A percentile compares a stretch with the other conserved stretches of the same genome.
These are phyloP conservation scores for Chlamydomonas sphaeroides DNA, from an alignment of 139 green algal species.

Conservation along the genomic window DNA sequence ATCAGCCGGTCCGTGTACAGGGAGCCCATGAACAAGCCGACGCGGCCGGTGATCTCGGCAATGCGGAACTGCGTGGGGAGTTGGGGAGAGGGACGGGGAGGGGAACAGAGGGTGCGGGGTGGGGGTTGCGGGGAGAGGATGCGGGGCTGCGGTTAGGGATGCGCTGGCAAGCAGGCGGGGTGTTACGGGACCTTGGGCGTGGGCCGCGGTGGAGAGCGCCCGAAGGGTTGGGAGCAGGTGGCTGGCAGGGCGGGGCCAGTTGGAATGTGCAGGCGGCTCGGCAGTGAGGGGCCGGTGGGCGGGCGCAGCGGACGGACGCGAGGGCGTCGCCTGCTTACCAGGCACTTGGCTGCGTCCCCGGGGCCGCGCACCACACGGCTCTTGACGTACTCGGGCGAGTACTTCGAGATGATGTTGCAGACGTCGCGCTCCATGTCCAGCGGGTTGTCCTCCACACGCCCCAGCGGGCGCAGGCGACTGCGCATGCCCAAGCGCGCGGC, in stretches of 20 bases:
- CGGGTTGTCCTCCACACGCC: background rate
- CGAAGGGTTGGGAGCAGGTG: too few relatives aligned
- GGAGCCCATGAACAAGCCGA: conserved; percentile 64
- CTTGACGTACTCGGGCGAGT: conserved; percentile 62
- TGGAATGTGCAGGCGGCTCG: too few relatives aligned
- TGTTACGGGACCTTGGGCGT: too few relatives aligned
- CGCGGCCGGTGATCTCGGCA: conserved; percentile 51
- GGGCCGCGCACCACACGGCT: conserved; percentile 49
- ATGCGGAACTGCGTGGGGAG: conserved; percentile 54
- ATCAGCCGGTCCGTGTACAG: conserved; percentile 61
- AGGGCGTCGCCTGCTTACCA: too few relatives aligned
- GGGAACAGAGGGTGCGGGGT: background rate
- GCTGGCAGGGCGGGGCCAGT: too few relatives aligned
- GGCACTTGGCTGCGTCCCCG: conserved; percentile 1
- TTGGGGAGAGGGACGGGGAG: background rate
- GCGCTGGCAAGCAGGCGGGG: too few relatives aligned
- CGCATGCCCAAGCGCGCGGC: too few relatives aligned
- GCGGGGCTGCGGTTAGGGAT: too few relatives aligned
- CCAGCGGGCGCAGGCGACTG: conserved; percentile 6
- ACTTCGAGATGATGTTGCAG: conserved; percentile 63
- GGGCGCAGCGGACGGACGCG: too few relatives aligned
- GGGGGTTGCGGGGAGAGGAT: background rate
- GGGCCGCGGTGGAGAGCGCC: too few relatives aligned
- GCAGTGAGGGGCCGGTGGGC: too few relatives aligned
- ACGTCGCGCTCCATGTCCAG: conserved; percentile 45